Evolutionary conservation across 78 protist species (phyloP), one percentile per base, ranked within the genome.

Genomic region (Reticulomyxa filosa): DNA sequence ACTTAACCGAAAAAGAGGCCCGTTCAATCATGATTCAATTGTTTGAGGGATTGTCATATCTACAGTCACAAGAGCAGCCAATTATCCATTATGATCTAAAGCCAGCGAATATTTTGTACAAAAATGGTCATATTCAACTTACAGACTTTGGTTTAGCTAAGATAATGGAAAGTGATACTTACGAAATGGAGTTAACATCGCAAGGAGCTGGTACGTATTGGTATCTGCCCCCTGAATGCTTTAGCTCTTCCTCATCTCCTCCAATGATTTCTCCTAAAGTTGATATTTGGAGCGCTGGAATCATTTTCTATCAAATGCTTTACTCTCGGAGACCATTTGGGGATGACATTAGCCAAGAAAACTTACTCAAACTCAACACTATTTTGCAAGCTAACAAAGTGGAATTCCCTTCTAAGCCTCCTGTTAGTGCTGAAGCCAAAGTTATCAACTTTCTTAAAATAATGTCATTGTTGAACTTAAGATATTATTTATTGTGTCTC

Each of bases 191-290:
- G 39, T 79, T 87, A 34, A 87, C 93, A 34, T 63, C 78, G 34
- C 86, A 86, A 0, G 95, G 95, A 22, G 80, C 94, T 2, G 95
- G 95, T 13, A 89, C 95, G 6, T 74, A 83, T 55, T 86, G 92
- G 87, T 42, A 42, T 42, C 48, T 42, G 17, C 48, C 48, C 48
- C 48, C 48, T 42, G 48, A 42, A 17, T 42, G 48, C 17, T 42
- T 42, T 42, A 17, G 17, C 17, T 42, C 50, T 42, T 17, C 29
- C 17, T 42, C 17, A n/a, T 17, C 50, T 42, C 17, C 50, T 42
- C 17, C 17, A 17, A 8, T 32, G 30, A 8, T 55, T 10, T 8
- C 59, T 10, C 11, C 11, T 32, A 10, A 59, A 27, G 65, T 59
- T 10, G 65, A 59, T 22, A 59, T 27, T 10, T 59, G 65, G 65